Evolutionary conservation across 495 filamentous ascomycete species (phyloP).

Genomic region (Bacidia gigantensis): DNA sequence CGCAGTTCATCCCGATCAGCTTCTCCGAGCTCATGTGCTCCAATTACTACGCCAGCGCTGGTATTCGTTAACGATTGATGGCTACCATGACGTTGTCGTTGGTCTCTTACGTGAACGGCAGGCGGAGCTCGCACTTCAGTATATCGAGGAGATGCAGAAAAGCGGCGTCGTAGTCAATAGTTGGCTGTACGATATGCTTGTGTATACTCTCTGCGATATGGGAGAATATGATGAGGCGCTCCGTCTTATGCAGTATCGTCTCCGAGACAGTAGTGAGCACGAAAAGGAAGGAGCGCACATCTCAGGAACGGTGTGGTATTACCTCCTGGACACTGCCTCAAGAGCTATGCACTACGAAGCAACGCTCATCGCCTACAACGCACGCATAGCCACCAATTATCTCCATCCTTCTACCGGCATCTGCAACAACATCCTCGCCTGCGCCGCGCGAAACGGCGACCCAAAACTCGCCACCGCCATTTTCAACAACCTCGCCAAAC

Average conservation of each 20-base stretch:
- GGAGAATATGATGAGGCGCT: constrained; percentile 66
- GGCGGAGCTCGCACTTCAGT: constrained; percentile 66
- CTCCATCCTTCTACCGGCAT: constrained; percentile 53
- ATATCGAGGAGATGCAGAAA: constrained; percentile 50
- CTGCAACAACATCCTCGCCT: constrained; percentile 49
- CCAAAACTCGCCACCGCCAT: constrained; percentile 50
- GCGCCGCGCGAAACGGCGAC: constrained; percentile 54
- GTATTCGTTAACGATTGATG: constrained; percentile 49
- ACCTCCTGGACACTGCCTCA: constrained; percentile 57
- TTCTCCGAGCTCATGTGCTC: constrained; percentile 58
- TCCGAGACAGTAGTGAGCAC: constrained; percentile 26
- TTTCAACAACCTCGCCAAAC: constrained; percentile 38
- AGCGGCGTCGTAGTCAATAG: constrained; percentile 39
- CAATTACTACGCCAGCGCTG: constrained; percentile 55
- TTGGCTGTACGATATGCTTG: constrained; percentile 65
- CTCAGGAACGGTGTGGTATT: constrained; percentile 43
- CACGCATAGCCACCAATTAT: constrained; percentile 40
- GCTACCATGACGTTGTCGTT: constrained; percentile 51
- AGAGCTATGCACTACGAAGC: constrained; percentile 37
- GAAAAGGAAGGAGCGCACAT: constrained; percentile 32
- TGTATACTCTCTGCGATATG: constrained; percentile 53
- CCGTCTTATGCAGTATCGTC: constrained; percentile 43
- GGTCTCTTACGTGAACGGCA: constrained; percentile 69
- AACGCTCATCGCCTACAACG: constrained; percentile 49
- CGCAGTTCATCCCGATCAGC: constrained; percentile 73